Evolutionary conservation across 2,329 filamentous ascomycete species (phyloP).

Genomic region (Cercospora canescens): DNA sequence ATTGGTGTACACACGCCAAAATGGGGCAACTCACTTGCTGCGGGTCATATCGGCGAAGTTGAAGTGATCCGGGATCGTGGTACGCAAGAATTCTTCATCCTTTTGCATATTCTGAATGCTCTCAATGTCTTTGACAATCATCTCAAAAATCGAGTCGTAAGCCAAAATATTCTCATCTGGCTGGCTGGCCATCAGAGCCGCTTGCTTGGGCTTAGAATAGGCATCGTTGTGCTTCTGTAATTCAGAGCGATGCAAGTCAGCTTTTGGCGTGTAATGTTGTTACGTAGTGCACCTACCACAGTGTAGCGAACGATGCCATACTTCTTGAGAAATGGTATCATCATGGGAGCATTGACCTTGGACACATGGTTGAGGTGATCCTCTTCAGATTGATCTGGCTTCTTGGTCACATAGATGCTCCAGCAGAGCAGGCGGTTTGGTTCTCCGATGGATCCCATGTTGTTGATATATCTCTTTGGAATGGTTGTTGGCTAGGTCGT

Average conservation of each 20-base stretch:
- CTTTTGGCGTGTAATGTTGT: background rate
- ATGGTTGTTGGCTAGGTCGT: background rate
- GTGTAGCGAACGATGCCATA: conserved; percentile 16
- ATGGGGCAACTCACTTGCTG: conserved; percentile 2
- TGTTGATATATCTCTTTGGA: background rate
- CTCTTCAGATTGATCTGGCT: conserved; percentile 4
- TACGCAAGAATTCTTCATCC: conserved; percentile 13
- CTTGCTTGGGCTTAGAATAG: conserved; percentile 1
- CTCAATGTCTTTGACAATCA: conserved; percentile 11
- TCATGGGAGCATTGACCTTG: conserved; percentile 16
- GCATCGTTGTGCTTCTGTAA: conserved; percentile 15
- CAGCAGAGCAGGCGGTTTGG: conserved; percentile 10
- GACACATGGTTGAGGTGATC: conserved; percentile 10
- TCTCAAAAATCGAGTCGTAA: conserved; percentile 5
- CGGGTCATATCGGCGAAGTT: conserved; percentile 12
- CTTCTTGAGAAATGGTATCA: conserved; percentile 11
- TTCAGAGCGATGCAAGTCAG: background rate
- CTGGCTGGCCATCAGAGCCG: conserved; percentile 1
- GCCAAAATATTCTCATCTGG: conserved; percentile 3
- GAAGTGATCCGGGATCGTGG: conserved; percentile 11
- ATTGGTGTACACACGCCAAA: background rate
- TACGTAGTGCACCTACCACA: background rate
- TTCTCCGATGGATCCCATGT: conserved; percentile 5
- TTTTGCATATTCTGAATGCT: conserved; percentile 12
- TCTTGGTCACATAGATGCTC: conserved; percentile 13